Conservation (phyloP, 257 asterid genomes). For the Solanum lycopersicoides region DNA sequence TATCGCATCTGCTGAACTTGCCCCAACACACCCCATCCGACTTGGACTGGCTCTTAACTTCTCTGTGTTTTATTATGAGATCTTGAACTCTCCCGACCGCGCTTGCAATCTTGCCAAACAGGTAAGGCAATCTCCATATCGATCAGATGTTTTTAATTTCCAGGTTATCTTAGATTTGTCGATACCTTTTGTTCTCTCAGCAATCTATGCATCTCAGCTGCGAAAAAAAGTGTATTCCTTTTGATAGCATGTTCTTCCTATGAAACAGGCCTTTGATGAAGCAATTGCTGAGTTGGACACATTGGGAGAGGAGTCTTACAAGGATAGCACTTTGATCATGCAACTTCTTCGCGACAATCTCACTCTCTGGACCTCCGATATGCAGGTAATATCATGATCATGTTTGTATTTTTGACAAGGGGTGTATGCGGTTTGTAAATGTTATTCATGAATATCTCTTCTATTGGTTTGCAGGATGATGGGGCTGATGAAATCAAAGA, state of each 20-base stretch:
- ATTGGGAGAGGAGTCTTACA: conserved; percentile 95
- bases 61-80: conserved; percentile 85
- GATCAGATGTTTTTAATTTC: not conserved
- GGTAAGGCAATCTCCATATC: conserved; percentile 10
- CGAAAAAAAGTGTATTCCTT: not conserved
- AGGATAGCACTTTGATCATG: conserved; percentile 91
- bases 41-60: conserved; percentile 83
- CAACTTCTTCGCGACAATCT: conserved; percentile 87
- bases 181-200: not conserved
- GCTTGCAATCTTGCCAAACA: conserved; percentile 86
- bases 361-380: conserved; percentile 79
- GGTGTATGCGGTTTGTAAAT: not conserved
- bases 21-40: conserved; percentile 87
- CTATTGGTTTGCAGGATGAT: conserved; percentile 39
- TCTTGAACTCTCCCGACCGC: conserved; percentile 80
- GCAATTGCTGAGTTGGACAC: conserved; percentile 85
- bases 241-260: not conserved
- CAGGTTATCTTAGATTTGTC: not conserved
- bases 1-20: conserved; percentile 66
- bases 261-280: conserved; percentile 73
- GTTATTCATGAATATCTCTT: not conserved
- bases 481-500: conserved; percentile 71
- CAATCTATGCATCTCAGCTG: not conserved
- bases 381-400: conserved; percentile 42
- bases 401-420: not conserved